A percentile compares a stretch with the other conserved stretches of the same genome.
Evolutionary conservation across 2,329 filamentous ascomycete genomes (phyloP).

Genomic region (Phoma sp.): DNA sequence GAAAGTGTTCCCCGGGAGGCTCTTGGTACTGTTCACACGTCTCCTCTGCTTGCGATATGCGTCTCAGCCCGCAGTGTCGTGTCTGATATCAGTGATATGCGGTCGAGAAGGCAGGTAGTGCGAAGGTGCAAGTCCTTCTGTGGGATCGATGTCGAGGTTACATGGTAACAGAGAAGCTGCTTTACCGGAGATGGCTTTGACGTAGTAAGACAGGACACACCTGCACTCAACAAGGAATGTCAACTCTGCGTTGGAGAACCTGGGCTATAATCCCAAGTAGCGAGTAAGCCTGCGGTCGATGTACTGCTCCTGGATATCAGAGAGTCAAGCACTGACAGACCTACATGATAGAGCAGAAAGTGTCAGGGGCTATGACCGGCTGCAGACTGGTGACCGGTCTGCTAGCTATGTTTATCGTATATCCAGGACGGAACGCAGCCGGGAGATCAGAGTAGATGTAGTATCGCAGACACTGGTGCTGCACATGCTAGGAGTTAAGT

Average conservation of each 20-base stretch:
- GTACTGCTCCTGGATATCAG: neutral
- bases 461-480: neutral
- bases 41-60: too few relatives aligned
- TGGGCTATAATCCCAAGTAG: neutral
- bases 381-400: neutral
- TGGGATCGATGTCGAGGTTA: too few relatives aligned
- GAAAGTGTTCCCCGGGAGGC: too few relatives aligned
- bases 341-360: neutral
- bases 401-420: neutral
- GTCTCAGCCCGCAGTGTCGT: too few relatives aligned
- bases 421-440: neutral
- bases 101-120: too few relatives aligned
- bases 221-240: neutral
- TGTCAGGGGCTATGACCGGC: neutral
- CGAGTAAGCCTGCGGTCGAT: neutral
- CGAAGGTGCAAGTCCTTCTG: too few relatives aligned
- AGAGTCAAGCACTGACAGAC: neutral
- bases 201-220: neutral
- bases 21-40: too few relatives aligned
- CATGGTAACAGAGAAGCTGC: too few relatives aligned
- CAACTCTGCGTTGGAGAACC: neutral
- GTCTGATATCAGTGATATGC: too few relatives aligned
- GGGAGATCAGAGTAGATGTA: neutral
- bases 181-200: too few relatives aligned
- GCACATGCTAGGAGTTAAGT: neutral